These are phyloP conservation scores for Cenchrus americanus DNA, from an alignment of 176 grass and related monocot genomes.

Conservation along the genomic window DNA sequence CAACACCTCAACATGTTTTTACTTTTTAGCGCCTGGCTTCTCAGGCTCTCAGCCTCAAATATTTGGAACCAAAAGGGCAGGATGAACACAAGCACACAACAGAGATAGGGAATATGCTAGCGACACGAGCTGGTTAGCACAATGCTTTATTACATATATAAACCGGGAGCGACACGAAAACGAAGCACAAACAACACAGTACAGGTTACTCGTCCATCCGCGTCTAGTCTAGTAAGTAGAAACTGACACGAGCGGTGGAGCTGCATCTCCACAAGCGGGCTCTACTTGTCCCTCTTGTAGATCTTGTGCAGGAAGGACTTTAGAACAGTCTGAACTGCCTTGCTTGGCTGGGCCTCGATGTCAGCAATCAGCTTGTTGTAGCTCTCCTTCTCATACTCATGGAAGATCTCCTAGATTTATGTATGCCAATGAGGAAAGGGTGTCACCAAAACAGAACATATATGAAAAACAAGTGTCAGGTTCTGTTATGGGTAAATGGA, in stretches of 20 bases:
- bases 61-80: too few relatives aligned
- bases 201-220: background rate
- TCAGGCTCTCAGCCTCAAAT: too few relatives aligned
- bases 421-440: conserved; percentile 5
- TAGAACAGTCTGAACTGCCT: conserved; percentile 74
- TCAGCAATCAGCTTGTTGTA: conserved; percentile 71
- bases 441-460: conserved; percentile 23
- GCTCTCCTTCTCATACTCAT: conserved; percentile 68
- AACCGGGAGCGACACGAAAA: background rate
- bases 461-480: background rate
- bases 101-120: too few relatives aligned
- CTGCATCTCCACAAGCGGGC: conserved; percentile 23
- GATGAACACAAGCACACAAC: too few relatives aligned
- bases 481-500: conserved; percentile 10
- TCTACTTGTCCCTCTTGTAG: conserved; percentile 91
- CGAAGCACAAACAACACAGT: conserved; percentile 2
- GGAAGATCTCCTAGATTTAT: conserved; percentile 57
- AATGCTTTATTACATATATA: conserved; percentile 7
- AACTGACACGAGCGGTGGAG: background rate
- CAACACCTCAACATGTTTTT: too few relatives aligned
- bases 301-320: conserved; percentile 95
- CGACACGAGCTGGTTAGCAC: background rate
- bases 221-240: conserved; percentile 19
- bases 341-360: conserved; percentile 85
- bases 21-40: too few relatives aligned